Base-by-base conservation (phyloP, 2,329 filamentous ascomycete species). In the Sclerotinia borealis region DNA sequence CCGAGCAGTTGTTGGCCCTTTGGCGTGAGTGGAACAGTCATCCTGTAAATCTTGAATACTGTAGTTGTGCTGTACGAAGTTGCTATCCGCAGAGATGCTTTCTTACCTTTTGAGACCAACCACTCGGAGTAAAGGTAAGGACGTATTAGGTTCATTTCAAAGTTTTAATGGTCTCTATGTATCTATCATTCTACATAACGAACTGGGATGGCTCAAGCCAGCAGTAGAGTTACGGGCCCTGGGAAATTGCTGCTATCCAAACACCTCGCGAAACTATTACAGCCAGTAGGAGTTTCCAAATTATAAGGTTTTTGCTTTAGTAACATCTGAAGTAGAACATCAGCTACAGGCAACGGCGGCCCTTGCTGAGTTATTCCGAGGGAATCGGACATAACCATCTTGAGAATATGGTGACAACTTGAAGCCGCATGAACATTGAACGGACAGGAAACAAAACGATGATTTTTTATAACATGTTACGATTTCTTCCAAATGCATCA, bases 1-100 rank as follows among this genome's bases (percentile, higher is more conserved):
- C 58, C 47, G 5, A 61, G 19, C 47, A 61, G 29, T 43, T 61
- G 34, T 19, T 36, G 37, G 11, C 58, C 58, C 19, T 61, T 61
- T 19, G 22, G 15, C 19, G 56, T 59, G 45, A 61, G 58, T 11
- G 47, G 58, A 19, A 61, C 34, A 19, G 50, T n/a, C 50, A 54
- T 54, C 11, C 0, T n/a, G 25, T 36, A 45, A n/a, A 47, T 22
- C 29, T 17, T 27, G n/a, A 59, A 4, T 59, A 39, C 25, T 37
- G 5, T 48, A 29, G 15, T 37, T 36, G 29, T 39, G 39, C 9
- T 29, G 34, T 15, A 17, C 22, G n/a, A 27, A 36, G 9, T 22
- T 48, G 15, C 43, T 48, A 48, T 25, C 22, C 34, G 25, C 3
- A 27, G 36, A 54, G 34, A 27, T 4, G 50, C 25, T 11, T 4